These are phyloP conservation scores for Ophiorrhiza pumila DNA, from an alignment of 257 asterid genomes.

Conservation along the genomic window DNA sequence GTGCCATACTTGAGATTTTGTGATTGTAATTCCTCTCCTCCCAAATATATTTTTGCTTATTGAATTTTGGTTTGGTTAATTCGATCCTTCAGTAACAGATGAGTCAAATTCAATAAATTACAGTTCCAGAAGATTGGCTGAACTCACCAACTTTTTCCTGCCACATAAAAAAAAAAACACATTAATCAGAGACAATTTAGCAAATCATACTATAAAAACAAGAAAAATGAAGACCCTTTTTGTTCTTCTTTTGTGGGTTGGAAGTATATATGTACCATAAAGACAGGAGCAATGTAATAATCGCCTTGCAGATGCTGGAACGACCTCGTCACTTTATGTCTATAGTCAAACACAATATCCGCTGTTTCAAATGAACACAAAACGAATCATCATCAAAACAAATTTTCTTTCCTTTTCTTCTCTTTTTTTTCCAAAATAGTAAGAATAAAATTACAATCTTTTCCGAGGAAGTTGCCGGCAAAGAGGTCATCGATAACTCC, in stretches of 20 bases:
- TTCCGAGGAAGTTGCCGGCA: conserved; percentile 91
- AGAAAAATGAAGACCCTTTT: too few species aligned
- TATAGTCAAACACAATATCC: conserved; percentile 93
- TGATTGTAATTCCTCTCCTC: too few species aligned
- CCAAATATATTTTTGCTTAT: too few species aligned
- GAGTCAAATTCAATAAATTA: background rate
- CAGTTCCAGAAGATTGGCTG: conserved; percentile 23
- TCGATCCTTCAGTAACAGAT: background rate
- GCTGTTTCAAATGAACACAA: conserved; percentile 42
- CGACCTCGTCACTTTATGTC: conserved; percentile 90
- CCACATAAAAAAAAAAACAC: conserved; percentile 18
- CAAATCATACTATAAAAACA: too few species aligned
- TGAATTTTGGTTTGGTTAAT: too few species aligned
- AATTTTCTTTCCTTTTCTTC: too few species aligned
- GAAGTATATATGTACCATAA: conserved; percentile 46
- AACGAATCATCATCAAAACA: conserved; percentile 11
- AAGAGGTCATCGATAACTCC: conserved; percentile 88
- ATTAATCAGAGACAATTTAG: too few species aligned
- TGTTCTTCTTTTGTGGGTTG: too few species aligned
- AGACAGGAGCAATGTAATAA: conserved; percentile 80
- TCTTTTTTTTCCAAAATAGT: too few species aligned
- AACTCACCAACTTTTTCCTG: conserved; percentile 98
- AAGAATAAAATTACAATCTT: conserved; percentile 61
- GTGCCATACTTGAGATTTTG: too few species aligned
- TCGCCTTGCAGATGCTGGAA: conserved; percentile 91